These are phyloP conservation scores for Neonectria magnoliae DNA, from an alignment of 2,329 filamentous ascomycete genomes.

Conservation along the genomic window DNA sequence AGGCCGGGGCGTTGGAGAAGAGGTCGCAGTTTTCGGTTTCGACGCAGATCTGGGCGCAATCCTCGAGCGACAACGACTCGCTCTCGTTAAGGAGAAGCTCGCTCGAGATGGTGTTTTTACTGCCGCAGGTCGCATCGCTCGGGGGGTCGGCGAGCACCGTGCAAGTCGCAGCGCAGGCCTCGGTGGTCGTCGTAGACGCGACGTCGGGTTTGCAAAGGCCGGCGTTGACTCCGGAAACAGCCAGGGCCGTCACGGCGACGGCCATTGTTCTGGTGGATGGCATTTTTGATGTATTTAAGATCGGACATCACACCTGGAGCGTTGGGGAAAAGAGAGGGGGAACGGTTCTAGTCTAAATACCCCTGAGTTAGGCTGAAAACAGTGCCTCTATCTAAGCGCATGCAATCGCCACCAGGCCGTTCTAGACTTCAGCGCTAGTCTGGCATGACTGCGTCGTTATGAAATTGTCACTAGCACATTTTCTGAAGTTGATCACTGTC, in stretches of 20 bases:
- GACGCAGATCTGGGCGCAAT: background rate
- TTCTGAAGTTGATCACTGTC: too few species aligned
- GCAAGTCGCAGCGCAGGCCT: background rate
- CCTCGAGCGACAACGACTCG: background rate
- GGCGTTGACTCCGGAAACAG: slow-evolving; percentile 16
- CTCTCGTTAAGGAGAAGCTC: background rate
- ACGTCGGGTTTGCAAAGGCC: background rate
- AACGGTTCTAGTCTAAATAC: background rate
- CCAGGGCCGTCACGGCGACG: slow-evolving; percentile 20
- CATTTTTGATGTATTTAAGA: slow-evolving; percentile 3
- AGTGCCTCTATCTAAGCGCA: background rate
- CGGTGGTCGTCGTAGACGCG: background rate
- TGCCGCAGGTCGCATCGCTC: background rate
- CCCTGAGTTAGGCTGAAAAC: background rate
- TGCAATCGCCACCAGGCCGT: background rate
- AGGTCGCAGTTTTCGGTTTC: background rate
- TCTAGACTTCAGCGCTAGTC: background rate
- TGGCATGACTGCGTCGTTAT: too few species aligned
- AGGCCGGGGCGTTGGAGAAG: background rate
- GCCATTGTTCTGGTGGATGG: slow-evolving; percentile 24
- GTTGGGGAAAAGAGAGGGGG: background rate
- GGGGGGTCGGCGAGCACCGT: background rate
- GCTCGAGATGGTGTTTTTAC: background rate
- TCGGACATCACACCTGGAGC: background rate
- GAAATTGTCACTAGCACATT: too few species aligned